Evolutionary conservation across 2,329 filamentous ascomycete species (phyloP).

Genomic region (Magnaporthiopsis rhizophila): DNA sequence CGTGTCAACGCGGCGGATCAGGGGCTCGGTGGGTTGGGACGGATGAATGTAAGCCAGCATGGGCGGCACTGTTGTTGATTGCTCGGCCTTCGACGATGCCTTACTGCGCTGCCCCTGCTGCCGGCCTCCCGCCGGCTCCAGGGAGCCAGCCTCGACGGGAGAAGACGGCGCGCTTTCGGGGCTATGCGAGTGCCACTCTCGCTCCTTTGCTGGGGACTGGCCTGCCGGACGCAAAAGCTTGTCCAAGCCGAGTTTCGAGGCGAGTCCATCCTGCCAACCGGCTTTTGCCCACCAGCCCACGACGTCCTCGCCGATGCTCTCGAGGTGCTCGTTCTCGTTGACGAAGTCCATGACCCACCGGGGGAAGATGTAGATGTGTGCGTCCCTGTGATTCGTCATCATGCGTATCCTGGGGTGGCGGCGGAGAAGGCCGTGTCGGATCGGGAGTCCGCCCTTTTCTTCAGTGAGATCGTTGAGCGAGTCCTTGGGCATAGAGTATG

Average conservation of each 20-base stretch:
- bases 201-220: constrained; percentile 16
- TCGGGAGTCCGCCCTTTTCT: constrained; percentile 61
- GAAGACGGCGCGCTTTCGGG: constrained; percentile 2
- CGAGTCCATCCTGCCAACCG: constrained; percentile 77
- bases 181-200: constrained; percentile 3
- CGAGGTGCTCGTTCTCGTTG: constrained; percentile 68
- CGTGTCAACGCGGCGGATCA: constrained; percentile 85
- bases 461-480: constrained; percentile 78
- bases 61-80: constrained; percentile 45
- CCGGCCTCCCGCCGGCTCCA: not conserved
- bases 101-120: constrained; percentile 1
- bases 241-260: constrained; percentile 66
- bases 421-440: constrained; percentile 69
- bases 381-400: constrained; percentile 77
- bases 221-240: constrained; percentile 47
- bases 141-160: not conserved
- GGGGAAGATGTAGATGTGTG: constrained; percentile 91
- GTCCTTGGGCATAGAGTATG: constrained; percentile 82
- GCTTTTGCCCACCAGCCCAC: constrained; percentile 95
- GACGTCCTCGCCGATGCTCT: constrained; percentile 85
- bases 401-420: constrained; percentile 71
- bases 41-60: constrained; percentile 79
- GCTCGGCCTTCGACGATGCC: constrained; percentile 15
- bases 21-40: constrained; percentile 41
- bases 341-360: constrained; percentile 85